Evolutionary conservation across 208 protist species (phyloP), one percentile per base, ranked within the genome.

Genomic region (Leptomonas seymouri): DNA sequence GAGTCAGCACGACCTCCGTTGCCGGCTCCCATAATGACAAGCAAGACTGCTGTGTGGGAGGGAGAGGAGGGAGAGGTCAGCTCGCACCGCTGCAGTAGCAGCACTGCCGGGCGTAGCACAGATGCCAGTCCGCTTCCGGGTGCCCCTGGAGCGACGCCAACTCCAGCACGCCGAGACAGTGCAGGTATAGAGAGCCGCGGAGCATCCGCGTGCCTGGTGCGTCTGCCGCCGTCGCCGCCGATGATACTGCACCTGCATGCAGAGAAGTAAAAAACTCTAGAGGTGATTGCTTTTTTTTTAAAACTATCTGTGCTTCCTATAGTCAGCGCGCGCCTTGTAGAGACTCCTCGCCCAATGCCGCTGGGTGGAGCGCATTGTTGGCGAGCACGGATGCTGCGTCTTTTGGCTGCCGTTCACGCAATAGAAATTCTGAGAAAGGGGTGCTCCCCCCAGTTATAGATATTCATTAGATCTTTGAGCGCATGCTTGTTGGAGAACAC

Each of bases 181-280:
- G n/a, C 57, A 34, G 44, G 45, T 42, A 11, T 14, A 21, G 71
- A 76, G 28, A 58, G 71, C 25, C 36, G 63, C 6, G 34, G 49
- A 20, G 31, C 48, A n/a, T 71, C 58, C 6, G 28, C 48, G 49
- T 57, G 61, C 62, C 45, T 58, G 39, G 57, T 80, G 57, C 87
- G 84, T 61, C 53, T 90, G 51, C 84, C 87, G n/a, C 83, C 85
- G 14, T 82, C 76, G 30, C 83, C 87, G 39, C 84, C 87, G 42
- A 81, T 93, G 41, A 71, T 83, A 9, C 75, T 93, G 31, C 80
- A 76, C 48, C 54, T 85, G 76, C 76, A 76, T 45, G 48, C 67
- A 3, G 46, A 42, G n/a, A 28, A 65, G 41, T 66, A 51, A 9
- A n/a, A 69, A 42, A 11, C 23, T 44, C 4, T 7, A 7, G 11